phyloP scores from a whole-genome alignment of 1,284 basidiomycete genomes.

The Boletus mariae region DNA sequence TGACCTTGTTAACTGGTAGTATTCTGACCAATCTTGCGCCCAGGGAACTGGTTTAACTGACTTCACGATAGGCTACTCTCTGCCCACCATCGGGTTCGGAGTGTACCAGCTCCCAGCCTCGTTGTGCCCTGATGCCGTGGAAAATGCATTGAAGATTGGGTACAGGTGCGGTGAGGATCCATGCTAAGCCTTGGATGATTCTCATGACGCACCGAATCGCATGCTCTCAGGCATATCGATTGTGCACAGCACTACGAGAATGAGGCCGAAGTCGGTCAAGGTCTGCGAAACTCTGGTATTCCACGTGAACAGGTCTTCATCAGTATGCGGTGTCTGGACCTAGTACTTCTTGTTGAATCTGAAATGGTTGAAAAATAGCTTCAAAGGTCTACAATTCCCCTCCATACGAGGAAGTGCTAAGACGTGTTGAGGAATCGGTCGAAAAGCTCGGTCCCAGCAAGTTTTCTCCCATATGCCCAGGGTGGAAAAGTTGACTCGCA shows the following conservation, averaged over 20 bases:
- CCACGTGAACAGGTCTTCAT: constrained; percentile 31
- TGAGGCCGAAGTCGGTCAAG: constrained; percentile 24
- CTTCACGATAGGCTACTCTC: constrained; percentile 17
- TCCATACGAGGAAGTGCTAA: constrained; percentile 37
- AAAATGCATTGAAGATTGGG: constrained; percentile 19
- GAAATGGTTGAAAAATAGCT: constrained; percentile 13
- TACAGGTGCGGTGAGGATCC: constrained; percentile 22
- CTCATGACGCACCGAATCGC: background rate
- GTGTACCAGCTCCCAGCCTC: constrained; percentile 17
- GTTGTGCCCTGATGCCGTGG: constrained; percentile 17
- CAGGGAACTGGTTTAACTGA: background rate
- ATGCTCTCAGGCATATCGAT: constrained; percentile 24
- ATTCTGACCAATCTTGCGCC: background rate
- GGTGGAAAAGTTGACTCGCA: background rate
- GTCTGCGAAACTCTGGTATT: constrained; percentile 19
- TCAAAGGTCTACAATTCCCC: constrained; percentile 15
- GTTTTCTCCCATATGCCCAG: background rate
- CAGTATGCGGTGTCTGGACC: constrained; percentile 16
- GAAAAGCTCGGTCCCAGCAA: constrained; percentile 35
- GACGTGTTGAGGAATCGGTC: constrained; percentile 38
- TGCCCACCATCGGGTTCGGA: constrained; percentile 29
- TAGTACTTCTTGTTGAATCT: background rate
- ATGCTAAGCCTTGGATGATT: background rate
- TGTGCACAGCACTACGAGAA: constrained; percentile 25
- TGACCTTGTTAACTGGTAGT: constrained; percentile 16